phyloP scores from a whole-genome alignment of 176 grass and related monocot genomes.

The Oryza meridionalis region DNA sequence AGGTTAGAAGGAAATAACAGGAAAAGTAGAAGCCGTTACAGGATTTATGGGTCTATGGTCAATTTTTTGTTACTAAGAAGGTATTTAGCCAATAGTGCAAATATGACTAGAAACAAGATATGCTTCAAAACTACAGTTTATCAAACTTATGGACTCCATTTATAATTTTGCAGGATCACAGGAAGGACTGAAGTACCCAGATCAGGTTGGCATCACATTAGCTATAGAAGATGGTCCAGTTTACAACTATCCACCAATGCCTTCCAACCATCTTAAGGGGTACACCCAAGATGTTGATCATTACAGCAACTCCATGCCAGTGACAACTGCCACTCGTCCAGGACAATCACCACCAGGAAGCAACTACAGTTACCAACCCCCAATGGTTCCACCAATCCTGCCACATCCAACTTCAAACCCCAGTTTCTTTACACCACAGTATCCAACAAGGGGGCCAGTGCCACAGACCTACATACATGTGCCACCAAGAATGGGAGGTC shows the following conservation, averaged over 20 bases:
- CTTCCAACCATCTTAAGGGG: constrained; percentile 32
- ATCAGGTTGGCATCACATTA: constrained; percentile 72
- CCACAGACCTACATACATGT: constrained; percentile 76
- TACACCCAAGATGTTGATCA: constrained; percentile 31
- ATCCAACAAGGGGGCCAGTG: constrained; percentile 40
- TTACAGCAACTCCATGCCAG: constrained; percentile 25
- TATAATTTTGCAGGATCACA: constrained; percentile 53
- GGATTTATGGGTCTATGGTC: not conserved
- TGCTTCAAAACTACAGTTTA: not conserved
- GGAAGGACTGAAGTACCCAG: constrained; percentile 55
- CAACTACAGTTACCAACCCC: constrained; percentile 39
- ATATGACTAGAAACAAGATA: not conserved
- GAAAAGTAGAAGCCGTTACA: not conserved
- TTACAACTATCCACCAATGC: constrained; percentile 56
- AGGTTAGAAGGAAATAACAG: not conserved
- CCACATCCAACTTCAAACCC: constrained; percentile 55
- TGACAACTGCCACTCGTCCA: not conserved
- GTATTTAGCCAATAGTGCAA: constrained; percentile 7
- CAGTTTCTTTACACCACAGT: constrained; percentile 48
- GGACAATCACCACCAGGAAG: constrained; percentile 41
- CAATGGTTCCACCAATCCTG: constrained; percentile 40
- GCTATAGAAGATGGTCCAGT: constrained; percentile 90
- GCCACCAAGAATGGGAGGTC: constrained; percentile 52
- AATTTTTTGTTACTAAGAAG: constrained; percentile 1
- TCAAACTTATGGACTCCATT: not conserved